A percentile compares a stretch with the other conserved stretches of the same genome.
phyloP scores from a whole-genome alignment of 2,329 filamentous ascomycete species.

The Metarhizium sp. region DNA sequence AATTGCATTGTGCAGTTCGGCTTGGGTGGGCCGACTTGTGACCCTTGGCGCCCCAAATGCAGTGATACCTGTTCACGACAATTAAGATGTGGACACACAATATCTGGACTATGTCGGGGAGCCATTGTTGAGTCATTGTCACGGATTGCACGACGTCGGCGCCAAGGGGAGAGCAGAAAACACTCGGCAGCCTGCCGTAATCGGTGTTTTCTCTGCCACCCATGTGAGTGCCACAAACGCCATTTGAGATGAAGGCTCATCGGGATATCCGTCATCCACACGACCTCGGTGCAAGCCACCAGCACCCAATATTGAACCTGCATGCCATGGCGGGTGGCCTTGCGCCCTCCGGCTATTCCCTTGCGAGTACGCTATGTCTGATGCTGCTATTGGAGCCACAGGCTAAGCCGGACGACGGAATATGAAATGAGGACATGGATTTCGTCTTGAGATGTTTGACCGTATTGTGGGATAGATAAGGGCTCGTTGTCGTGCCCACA shows the following conservation, averaged over 20 bases:
- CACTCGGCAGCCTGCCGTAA: too few species aligned
- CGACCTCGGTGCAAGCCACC: neutral
- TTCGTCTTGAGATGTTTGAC: too few species aligned
- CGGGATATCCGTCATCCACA: neutral
- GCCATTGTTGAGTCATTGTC: too few species aligned
- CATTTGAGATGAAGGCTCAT: neutral
- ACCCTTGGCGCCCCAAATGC: neutral
- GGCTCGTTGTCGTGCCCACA: neutral
- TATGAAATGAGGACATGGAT: too few species aligned
- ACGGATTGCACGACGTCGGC: too few species aligned
- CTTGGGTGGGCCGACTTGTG: neutral
- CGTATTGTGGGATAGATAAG: neutral
- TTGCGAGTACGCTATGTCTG: neutral
- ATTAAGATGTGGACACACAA: too few species aligned
- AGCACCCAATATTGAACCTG: neutral
- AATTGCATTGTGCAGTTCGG: neutral
- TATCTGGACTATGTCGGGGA: too few species aligned
- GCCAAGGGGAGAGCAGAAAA: too few species aligned
- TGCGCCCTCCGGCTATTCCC: neutral
- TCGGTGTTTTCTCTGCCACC: too few species aligned
- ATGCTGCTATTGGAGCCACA: neutral
- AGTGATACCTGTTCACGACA: neutral
- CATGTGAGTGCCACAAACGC: neutral
- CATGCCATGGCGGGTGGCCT: neutral
- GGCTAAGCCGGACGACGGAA: neutral